These are phyloP conservation scores for Komagataella ulmi DNA, from an alignment of 805 yeast species.

Conservation along the genomic window DNA sequence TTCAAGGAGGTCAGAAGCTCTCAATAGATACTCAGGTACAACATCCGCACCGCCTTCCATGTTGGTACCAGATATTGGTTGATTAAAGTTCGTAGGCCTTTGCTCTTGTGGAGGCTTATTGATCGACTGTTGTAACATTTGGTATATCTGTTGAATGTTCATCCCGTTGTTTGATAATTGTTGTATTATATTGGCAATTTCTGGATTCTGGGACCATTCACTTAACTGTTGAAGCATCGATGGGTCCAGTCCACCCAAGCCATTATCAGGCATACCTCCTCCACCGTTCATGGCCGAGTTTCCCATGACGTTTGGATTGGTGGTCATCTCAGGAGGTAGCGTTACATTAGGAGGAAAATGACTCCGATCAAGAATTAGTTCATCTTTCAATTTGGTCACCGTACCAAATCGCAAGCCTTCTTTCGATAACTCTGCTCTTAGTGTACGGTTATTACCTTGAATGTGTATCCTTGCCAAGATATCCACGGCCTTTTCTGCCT, in stretches of 20 bases:
- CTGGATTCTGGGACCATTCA: conserved; percentile 13
- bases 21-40: conserved; percentile 33
- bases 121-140: conserved; percentile 15
- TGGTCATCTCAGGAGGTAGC: conserved; percentile 35
- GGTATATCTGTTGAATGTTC: conserved; percentile 18
- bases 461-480: conserved; percentile 30
- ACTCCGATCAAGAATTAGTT: conserved; percentile 29
- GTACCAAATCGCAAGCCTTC: conserved; percentile 35
- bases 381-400: conserved; percentile 25
- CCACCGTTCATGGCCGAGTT: neutral
- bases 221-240: conserved; percentile 3
- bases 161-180: conserved; percentile 22
- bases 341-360: conserved; percentile 43
- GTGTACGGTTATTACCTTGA: conserved; percentile 17
- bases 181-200: conserved; percentile 18
- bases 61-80: conserved; percentile 2
- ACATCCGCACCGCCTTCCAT: conserved; percentile 4
- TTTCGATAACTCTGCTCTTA: conserved; percentile 47
- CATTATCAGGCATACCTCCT: neutral
- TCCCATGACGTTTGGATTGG: conserved; percentile 3
- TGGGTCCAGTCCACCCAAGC: conserved; percentile 1
- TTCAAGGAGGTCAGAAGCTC: conserved; percentile 26
- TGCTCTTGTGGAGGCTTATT: conserved; percentile 2
- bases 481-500: conserved; percentile 36
- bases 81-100: neutral